phyloP scores from a whole-genome alignment of 176 grass and related monocot species.

The Echinochloa phyllopogon region DNA sequence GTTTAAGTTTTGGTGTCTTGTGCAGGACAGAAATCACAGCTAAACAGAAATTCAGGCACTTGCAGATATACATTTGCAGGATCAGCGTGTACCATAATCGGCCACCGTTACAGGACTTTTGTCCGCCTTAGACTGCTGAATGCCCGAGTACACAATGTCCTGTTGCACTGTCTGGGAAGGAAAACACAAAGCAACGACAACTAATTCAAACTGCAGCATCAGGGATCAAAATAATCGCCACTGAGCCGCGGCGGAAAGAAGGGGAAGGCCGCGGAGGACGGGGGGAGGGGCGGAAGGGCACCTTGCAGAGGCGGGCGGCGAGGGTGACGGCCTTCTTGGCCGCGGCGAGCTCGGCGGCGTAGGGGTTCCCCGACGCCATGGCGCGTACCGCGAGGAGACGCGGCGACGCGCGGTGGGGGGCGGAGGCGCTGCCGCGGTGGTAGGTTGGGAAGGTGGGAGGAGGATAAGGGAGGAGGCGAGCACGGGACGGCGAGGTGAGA shows the following conservation, averaged over 20 bases:
- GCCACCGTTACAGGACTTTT: constrained; percentile 93
- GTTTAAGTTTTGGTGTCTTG: background rate
- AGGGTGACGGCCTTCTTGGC: constrained; percentile 87
- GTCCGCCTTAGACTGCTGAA: constrained; percentile 91
- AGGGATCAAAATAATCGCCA: constrained; percentile 5
- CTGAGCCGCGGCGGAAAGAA: background rate
- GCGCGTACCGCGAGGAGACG: background rate
- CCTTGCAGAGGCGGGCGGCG: constrained; percentile 92
- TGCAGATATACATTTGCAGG: background rate
- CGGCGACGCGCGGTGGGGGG: background rate
- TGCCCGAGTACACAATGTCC: constrained; percentile 74
- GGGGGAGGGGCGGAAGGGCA: background rate
- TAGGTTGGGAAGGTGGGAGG: background rate
- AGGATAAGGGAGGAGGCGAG: constrained; percentile 17
- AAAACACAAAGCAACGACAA: constrained; percentile 35
- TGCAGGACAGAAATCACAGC: background rate
- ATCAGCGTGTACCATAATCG: constrained; percentile 75
- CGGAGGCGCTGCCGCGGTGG: background rate
- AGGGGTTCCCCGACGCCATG: constrained; percentile 51
- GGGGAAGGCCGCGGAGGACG: background rate
- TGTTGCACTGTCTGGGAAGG: constrained; percentile 69
- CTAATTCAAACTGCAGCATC: constrained; percentile 8
- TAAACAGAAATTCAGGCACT: background rate
- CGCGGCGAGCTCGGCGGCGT: constrained; percentile 84
- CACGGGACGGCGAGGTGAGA: background rate